A percentile compares a stretch with the other conserved stretches of the same genome.
These are phyloP conservation scores for Papiliotrema nemorosa DNA, from an alignment of 1,284 basidiomycete genomes.

Conservation along the genomic window DNA sequence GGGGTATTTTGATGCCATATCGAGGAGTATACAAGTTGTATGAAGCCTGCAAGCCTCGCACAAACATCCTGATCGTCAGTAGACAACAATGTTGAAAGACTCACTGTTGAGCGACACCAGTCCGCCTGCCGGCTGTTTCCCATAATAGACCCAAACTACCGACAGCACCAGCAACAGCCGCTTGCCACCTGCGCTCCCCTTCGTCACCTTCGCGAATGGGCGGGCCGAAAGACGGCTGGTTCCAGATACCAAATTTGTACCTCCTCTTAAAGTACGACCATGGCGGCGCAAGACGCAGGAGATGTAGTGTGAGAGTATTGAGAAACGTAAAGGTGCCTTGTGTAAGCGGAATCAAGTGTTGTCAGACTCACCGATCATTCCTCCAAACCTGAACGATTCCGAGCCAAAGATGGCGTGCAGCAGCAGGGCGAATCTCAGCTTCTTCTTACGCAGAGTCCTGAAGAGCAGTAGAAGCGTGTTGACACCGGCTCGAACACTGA, in stretches of 20 bases:
- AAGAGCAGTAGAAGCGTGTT: slow-evolving; percentile 73
- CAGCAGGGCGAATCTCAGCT: slow-evolving; percentile 59
- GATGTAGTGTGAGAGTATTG: slow-evolving; percentile 78
- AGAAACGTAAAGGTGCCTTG: slow-evolving; percentile 73
- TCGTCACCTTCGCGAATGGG: slow-evolving; percentile 56
- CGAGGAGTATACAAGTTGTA: slow-evolving; percentile 48
- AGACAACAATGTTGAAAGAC: slow-evolving; percentile 6
- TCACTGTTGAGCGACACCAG: slow-evolving; percentile 77
- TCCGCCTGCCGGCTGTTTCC: slow-evolving; percentile 67
- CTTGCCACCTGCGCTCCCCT: slow-evolving; percentile 69
- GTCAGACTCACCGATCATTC: slow-evolving; percentile 67
- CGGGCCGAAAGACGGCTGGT: slow-evolving; percentile 41
- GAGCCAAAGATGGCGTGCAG: slow-evolving; percentile 72
- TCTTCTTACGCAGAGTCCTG: slow-evolving; percentile 57
- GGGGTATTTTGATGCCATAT: slow-evolving; percentile 64
- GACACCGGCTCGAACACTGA: slow-evolving; percentile 72
- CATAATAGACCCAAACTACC: slow-evolving; percentile 74
- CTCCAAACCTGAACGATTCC: slow-evolving; percentile 75
- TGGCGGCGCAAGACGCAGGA: slow-evolving; percentile 70
- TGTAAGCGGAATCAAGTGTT: background rate
- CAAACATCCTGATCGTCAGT: slow-evolving; percentile 39
- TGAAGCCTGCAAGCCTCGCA: slow-evolving; percentile 51
- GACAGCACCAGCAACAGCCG: slow-evolving; percentile 77
- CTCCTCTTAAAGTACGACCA: slow-evolving; percentile 52
- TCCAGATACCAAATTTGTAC: slow-evolving; percentile 33